Base-by-base conservation (phyloP, 768 basidiomycete species). In the Termitomyces sp. region DNA sequence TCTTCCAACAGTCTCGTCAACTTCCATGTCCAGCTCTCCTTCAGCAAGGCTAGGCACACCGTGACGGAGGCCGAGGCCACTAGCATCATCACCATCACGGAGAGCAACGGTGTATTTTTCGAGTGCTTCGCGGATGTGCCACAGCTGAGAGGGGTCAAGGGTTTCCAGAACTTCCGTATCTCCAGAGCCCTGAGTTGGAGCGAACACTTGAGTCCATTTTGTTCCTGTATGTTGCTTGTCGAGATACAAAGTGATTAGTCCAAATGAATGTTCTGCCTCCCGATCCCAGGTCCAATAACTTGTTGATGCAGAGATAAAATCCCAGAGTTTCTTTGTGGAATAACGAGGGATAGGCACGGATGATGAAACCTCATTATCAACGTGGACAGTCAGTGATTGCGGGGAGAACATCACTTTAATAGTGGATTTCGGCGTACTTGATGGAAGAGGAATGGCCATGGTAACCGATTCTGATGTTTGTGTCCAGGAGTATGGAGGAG, bases 281-380 rank as follows among this genome's bases (percentile, higher is more conserved):
- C 85, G 79, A 64, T 97, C 94, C 83, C 88, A 96, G 5, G 92
- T 95, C 94, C 94, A 99, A 65, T 91, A 85, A 65, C 91, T 90
- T n/a, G 87, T 80, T 3, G 86, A 80, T 1, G 89, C 74, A 53
- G 84, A 82, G 61, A 99, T 88, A 10, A 74, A 72, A 61, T 85
- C 93, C 96, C 95, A 99, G 2, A 93, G 76, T 26, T 75, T 72
- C 65, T 84, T 83, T 31, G 78, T 73, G 0, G 82, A 79, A 68
- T 86, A 89, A 39, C 69, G 78, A 13, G 90, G 90, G 42, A 84
- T 71, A 31, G 73, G 67, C 37, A 77, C 59, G 20, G 68, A 66
- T 9, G 68, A 54, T 3, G 74, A 60, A n/a, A 70, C 64, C 22
- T 71, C 65, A 46, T 67, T 66, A 49, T 79, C 72, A 57, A 92